Percentiles rank a stretch among this genome's conserved stretches.
phyloP scores from a whole-genome alignment of 805 yeast genomes.

The Saccharomycopsis synnaedendra region DNA sequence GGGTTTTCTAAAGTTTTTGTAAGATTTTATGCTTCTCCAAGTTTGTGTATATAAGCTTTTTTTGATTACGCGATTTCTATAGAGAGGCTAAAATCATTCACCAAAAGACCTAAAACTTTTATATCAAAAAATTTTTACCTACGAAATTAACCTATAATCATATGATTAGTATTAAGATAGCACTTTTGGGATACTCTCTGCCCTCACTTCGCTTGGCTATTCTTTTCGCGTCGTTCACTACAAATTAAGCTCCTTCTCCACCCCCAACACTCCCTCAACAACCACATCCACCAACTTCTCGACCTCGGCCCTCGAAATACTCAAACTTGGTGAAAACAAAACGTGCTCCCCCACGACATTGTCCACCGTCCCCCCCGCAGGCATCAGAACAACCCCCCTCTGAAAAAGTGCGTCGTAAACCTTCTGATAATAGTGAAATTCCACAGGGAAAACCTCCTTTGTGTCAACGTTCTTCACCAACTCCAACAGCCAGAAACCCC shows the following conservation, averaged over 20 bases:
- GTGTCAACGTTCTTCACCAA: conserved; percentile 41
- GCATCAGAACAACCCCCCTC: conserved; percentile 40
- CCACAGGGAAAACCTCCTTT: conserved; percentile 35
- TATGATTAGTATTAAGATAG: background rate
- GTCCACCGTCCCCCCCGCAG: conserved; percentile 31
- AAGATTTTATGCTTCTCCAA: no score
- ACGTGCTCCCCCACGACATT: conserved; percentile 33
- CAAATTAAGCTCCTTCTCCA: conserved; percentile 21
- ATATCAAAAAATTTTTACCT: background rate
- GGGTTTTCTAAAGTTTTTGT: no score
- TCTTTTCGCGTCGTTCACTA: background rate
- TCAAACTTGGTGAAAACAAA: conserved; percentile 36
- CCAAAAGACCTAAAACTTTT: background rate
- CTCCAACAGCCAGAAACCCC: conserved; percentile 49
- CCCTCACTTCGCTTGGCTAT: no score
- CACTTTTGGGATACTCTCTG: no score
- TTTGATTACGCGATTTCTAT: no score
- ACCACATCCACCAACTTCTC: conserved; percentile 30
- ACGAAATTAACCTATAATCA: background rate
- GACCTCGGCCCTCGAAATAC: conserved; percentile 31
- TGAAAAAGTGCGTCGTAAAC: conserved; percentile 25
- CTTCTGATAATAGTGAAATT: conserved; percentile 27
- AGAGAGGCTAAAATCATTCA: no score
- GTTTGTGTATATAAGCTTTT: no score
- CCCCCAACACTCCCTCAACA: conserved; percentile 29